These are phyloP conservation scores for Ceratocystis cacaofunesta DNA, from an alignment of 2,329 filamentous ascomycete genomes.

Conservation along the genomic window DNA sequence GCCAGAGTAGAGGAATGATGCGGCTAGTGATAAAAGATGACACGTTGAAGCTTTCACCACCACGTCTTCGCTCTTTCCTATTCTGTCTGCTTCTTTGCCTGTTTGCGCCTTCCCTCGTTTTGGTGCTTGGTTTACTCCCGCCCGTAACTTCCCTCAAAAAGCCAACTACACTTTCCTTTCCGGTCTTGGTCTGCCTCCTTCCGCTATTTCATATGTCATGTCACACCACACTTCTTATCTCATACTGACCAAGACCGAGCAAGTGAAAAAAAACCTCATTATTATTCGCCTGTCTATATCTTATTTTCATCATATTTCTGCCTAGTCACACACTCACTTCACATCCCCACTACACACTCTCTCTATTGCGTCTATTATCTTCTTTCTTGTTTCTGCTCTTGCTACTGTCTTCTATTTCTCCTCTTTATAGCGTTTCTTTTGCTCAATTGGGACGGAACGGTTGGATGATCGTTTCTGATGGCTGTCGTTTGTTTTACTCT, in stretches of 20 bases:
- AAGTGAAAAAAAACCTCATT: neutral
- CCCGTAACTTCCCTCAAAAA: neutral
- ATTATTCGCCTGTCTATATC: neutral
- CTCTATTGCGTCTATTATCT: neutral
- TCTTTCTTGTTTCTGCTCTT: neutral
- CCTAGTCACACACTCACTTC: neutral
- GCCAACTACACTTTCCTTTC: neutral
- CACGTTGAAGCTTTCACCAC: neutral
- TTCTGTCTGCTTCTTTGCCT: neutral
- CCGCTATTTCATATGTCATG: neutral
- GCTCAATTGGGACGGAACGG: conserved; percentile 3
- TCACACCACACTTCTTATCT: neutral
- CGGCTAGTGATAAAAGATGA: neutral
- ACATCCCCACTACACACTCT: neutral
- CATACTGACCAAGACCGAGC: neutral
- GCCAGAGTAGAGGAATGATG: conserved; percentile 1
- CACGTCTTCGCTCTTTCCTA: neutral
- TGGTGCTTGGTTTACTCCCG: neutral
- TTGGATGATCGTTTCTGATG: conserved; percentile 8
- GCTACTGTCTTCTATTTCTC: neutral
- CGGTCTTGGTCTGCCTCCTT: neutral
- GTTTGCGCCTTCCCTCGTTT: neutral
- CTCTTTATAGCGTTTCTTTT: neutral
- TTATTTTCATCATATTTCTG: neutral
- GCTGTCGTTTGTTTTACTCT: neutral